Conservation (phyloP, 2,329 filamentous ascomycete species). For the Talaromyces sp. region DNA sequence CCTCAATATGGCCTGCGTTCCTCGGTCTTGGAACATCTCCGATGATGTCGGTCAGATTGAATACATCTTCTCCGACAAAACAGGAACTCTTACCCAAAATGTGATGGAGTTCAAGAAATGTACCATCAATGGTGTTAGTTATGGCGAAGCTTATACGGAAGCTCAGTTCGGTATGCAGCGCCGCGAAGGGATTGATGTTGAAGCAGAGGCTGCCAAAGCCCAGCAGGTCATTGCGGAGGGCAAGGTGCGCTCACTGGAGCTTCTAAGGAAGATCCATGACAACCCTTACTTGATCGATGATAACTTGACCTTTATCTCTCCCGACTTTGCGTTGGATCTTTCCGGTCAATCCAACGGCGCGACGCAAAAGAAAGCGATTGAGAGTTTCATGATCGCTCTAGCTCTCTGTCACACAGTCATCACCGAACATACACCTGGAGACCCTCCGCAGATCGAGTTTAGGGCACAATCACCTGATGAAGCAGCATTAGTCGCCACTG, state of each 20-base stretch:
- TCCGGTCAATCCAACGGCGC: slow-evolving; percentile 64
- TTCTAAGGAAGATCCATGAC: slow-evolving; percentile 71
- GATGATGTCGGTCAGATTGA: slow-evolving; percentile 97
- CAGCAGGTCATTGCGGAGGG: slow-evolving; percentile 73
- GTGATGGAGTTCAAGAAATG: slow-evolving; percentile 99
- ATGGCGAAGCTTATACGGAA: slow-evolving; percentile 96
- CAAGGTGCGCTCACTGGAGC: slow-evolving; percentile 64
- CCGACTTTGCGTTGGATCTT: slow-evolving; percentile 81
- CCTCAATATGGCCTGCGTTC: slow-evolving; percentile 89
- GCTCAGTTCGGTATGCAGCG: slow-evolving; percentile 95
- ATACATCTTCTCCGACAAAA: slow-evolving; percentile 98
- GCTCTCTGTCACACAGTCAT: slow-evolving; percentile 97
- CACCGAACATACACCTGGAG: slow-evolving; percentile 81
- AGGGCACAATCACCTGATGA: slow-evolving; percentile 97
- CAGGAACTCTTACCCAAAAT: slow-evolving; percentile 82
- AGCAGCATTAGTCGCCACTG: slow-evolving; percentile 87
- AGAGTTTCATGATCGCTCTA: slow-evolving; percentile 89
- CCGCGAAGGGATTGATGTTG: slow-evolving; percentile 78
- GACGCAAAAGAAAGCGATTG: slow-evolving; percentile 71
- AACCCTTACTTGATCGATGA: slow-evolving; percentile 91
- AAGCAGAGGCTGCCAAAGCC: slow-evolving; percentile 68
- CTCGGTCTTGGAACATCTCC: slow-evolving; percentile 98
- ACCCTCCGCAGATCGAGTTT: slow-evolving; percentile 85
- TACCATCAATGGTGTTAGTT: slow-evolving; percentile 90
- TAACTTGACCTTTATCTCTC: slow-evolving; percentile 84